Evolutionary conservation across 2,329 filamentous ascomycete species (phyloP).

Genomic region (Teratosphaeria pseudoeucalypti): DNA sequence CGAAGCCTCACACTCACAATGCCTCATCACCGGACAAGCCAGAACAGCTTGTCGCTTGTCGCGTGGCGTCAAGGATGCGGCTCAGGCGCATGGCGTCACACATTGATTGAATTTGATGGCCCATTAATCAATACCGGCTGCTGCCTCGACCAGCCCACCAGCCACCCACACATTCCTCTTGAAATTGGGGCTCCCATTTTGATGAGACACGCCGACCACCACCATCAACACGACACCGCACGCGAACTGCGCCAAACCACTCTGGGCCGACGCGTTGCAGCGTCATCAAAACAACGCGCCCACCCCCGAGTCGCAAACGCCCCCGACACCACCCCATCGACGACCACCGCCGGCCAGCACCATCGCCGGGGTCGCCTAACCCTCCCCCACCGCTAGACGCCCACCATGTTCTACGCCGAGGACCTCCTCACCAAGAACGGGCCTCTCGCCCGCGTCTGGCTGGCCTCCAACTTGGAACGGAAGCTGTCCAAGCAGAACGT

Average conservation of each 20-base stretch:
- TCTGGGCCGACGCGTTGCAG: not conserved
- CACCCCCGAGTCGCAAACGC: not conserved
- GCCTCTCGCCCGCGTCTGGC: slow-evolving; percentile 93
- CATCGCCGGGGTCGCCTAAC: not conserved
- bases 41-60: too few species aligned
- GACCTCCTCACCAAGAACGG: slow-evolving; percentile 92
- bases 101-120: not conserved
- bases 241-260: not conserved
- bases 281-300: slow-evolving; percentile 1
- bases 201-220: not conserved
- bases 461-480: slow-evolving; percentile 94
- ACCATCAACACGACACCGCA: not conserved
- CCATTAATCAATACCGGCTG: not conserved
- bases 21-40: not conserved
- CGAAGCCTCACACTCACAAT: not conserved
- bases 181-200: not conserved
- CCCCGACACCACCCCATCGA: not conserved
- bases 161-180: not conserved
- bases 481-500: slow-evolving; percentile 97
- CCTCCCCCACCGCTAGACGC: not conserved
- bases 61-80: too few species aligned
- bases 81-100: not conserved
- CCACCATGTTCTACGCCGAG: slow-evolving; percentile 90
- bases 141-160: not conserved
- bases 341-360: not conserved